Conservation (phyloP, 1,284 basidiomycete genomes). For the Ganoderma multipileum region DNA sequence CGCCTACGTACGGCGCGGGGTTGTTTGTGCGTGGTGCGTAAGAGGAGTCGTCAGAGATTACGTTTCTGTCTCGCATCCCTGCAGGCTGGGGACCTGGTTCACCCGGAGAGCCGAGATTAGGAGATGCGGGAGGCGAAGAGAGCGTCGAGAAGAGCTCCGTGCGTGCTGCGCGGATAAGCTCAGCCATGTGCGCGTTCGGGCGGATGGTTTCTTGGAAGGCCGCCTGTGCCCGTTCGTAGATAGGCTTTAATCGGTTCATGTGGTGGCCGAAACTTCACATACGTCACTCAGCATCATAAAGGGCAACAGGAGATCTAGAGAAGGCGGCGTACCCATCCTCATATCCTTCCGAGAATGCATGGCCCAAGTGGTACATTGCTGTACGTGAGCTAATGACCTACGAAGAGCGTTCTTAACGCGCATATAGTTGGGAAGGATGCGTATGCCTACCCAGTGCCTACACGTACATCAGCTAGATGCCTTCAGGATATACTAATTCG, state of each 20-base stretch:
- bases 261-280: slow-evolving; percentile 55
- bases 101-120: neutral
- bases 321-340: slow-evolving; percentile 61
- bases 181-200: slow-evolving; percentile 53
- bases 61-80: slow-evolving; percentile 16
- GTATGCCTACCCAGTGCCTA: slow-evolving; percentile 66
- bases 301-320: neutral
- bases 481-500: slow-evolving; percentile 9
- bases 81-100: neutral
- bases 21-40: slow-evolving; percentile 12
- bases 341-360: slow-evolving; percentile 60
- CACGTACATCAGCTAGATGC: slow-evolving; percentile 24
- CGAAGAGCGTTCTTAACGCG: slow-evolving; percentile 3
- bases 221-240: slow-evolving; percentile 52
- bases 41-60: slow-evolving; percentile 20
- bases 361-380: slow-evolving; percentile 67
- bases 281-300: neutral
- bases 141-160: slow-evolving; percentile 50
- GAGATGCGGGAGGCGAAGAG: slow-evolving; percentile 26
- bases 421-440: neutral
- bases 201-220: slow-evolving; percentile 61
- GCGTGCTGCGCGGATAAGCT: slow-evolving; percentile 57
- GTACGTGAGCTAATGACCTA: slow-evolving; percentile 69
- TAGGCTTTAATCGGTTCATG: slow-evolving; percentile 61
- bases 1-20: slow-evolving; percentile 51